phyloP scores from a whole-genome alignment of 192 early-diverging fungal genomes.

The Rhizophlyctis rosea region DNA sequence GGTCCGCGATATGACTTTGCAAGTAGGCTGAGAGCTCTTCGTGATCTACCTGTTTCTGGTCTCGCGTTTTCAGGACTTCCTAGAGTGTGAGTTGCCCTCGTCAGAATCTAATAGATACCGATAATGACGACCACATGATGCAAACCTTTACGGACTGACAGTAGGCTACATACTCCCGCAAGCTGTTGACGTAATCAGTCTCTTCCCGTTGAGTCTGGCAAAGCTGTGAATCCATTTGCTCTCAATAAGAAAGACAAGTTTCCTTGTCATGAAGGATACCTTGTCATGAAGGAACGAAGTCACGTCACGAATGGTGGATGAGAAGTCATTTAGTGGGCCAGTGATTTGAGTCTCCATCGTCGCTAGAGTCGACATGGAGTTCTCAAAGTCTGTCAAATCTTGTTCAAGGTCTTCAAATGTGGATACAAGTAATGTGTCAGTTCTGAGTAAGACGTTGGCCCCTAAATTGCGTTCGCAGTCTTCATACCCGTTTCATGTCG shows the following conservation, averaged over 20 bases:
- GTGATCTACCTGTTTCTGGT: conserved; percentile 95
- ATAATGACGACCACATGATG: not conserved
- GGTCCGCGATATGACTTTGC: conserved; percentile 66
- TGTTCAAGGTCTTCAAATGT: conserved; percentile 63
- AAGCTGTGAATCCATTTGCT: no score
- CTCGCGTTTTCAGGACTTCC: conserved; percentile 74
- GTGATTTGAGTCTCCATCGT: conserved; percentile 85
- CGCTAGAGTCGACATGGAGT: conserved; percentile 69
- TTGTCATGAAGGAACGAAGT: conserved; percentile 65
- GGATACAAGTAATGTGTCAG: no score
- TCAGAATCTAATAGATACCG: not conserved
- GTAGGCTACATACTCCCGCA: conserved; percentile 84
- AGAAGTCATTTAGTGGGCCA: conserved; percentile 70
- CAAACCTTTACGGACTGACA: conserved; percentile 72
- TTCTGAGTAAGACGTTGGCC: not conserved
- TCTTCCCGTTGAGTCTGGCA: conserved; percentile 54
- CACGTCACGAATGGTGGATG: conserved; percentile 68
- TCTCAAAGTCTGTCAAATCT: conserved; percentile 79
- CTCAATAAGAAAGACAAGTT: no score
- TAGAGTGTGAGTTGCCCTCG: conserved; percentile 25
- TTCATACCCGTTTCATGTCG: conserved; percentile 66
- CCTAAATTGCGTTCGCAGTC: not conserved
- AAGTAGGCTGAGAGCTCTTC: conserved; percentile 83
- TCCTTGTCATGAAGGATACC: conserved; percentile 39
- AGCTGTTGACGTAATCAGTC: conserved; percentile 65